Base-by-base conservation (phyloP, 495 filamentous ascomycete genomes). In the Penicillium soppii region DNA sequence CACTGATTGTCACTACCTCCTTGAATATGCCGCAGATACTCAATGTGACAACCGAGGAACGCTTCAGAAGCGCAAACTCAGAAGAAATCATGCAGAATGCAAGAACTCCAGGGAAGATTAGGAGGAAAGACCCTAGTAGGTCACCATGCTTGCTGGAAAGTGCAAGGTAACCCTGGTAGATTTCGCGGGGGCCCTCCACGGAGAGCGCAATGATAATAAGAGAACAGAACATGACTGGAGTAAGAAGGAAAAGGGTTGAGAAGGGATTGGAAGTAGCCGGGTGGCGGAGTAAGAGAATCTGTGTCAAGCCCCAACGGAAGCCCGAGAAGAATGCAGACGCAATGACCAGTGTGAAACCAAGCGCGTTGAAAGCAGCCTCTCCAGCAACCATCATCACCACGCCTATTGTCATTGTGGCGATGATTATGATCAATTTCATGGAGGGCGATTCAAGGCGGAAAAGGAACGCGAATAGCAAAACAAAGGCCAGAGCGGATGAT, bases 331-430 rank as follows among this genome's bases (percentile, higher is more conserved):
- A 95, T 22, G 91, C 89, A 15, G 95, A 89, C 13, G 86, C 82
- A 64, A 97, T 97, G 69, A 97, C 85, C 38, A 99, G 84, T 23
- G 91, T 64, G 69, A 99, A 97, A 7, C 95, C 95, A 29, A 91
- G 80, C 0, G 85, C 76, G 54, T 90, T 82, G 78, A 99, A 99
- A 27, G 87, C 85, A n/a, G 92, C 82, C 71, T 99, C 94, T 20
- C 92, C 92, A 2, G 91, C 89, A 3, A 99, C 95, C 95, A 99
- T 99, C 92, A 97, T 96, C 55, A 97, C 80, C 20, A 99, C 95
- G 47, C 95, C 95, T 2, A 84, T 59, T 1, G 92, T 99, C 95
- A 99, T 97, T 53, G 89, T 86, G 41, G 82, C 79, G 53, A 99
- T 97, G 55, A 99, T 90, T 29, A 81, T 70, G 19, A 95, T 86